Base-by-base conservation (phyloP, 371 early-diverging fungal species). In the Amoeboaphelidium occidentale region DNA sequence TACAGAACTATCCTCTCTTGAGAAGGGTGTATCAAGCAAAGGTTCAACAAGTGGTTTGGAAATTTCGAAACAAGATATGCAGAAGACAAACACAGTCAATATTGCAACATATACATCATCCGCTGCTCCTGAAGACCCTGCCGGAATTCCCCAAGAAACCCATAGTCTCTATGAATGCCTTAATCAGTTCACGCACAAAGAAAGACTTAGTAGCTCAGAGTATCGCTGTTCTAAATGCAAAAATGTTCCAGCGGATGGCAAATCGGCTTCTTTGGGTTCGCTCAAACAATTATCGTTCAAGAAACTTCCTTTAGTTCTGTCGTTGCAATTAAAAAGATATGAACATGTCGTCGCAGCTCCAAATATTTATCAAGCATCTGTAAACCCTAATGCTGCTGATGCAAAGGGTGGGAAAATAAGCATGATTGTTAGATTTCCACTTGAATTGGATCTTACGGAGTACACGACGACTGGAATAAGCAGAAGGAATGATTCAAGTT, bases 401-500 rank as follows among this genome's bases (percentile, higher is more conserved):
- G 39, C 6, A 32, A 10, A 32, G 39, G 6, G 17, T 17, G 39
- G 17, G 52, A 93, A 93, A 58, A 75, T 89, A 48, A 89, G 92
- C 45, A 74, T 85, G 1, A 74, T 72, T 55, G 81, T 93, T 44
- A 65, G 71, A 32, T 72, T 93, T 28, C 90, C 92, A 12, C 63
- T 70, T n/a, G 75, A 79, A 27, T 60, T 93, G n/a, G 85, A 90
- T 60, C 79, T 93, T 80, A 79, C 84, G 1, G 83, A 80, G 6
- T 90, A 81, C 55, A 87, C 88, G 2, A 70, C 84, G 1, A 61
- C 54, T 32, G 39, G 39, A 6, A 10, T 32, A 32, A 32, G 6
- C 39, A 10, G 39, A 10, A 32, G 39, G 17, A 6, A 10, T 17
- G 6, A 6, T 32, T 32, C 39, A 6, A 17, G 17, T 17, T n/a